Evolutionary conservation across 371 early-diverging fungal genomes (phyloP), one percentile per base, ranked within the genome.

Genomic region (Mortierella sp.): DNA sequence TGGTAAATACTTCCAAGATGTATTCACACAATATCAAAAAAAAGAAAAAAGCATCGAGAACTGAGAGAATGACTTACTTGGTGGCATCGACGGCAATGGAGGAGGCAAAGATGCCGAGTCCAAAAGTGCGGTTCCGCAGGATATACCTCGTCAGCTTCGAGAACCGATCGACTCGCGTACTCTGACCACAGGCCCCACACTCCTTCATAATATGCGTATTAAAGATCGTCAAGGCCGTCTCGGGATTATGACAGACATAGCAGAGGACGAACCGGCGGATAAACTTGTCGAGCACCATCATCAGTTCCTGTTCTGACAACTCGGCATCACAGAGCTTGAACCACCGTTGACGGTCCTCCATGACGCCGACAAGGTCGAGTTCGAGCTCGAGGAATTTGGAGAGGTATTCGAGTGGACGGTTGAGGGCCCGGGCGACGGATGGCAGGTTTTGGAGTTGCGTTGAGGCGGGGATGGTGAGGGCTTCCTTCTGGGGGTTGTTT

Each of bases 171-270:
- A 78, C 73, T 9, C 76, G 68, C 19, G 79, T 83, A 26, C 70
- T 72, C 58, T 75, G 74, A 22, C 83, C 83, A 79, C 83, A 83
- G 45, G 83, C 83, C 2, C 83, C 83, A 70, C 83, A 83, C 43
- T 83, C 83, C 43, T 78, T 78, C 70, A 75, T 76, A 58, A 83
- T 83, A 47, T 83, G 66, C n/a, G 73, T 78, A 39, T 78, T 72
- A 29, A 66, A 78, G 44, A 83, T 58, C 1, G 76, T 83, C 58
- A 83, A 40, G 3, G 79, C 83, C 0, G 83, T 83, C 64, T 83
- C 83, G n/a, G 83, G 83, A 37, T 83, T 83, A 41, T 78, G 68
- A 50, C 83, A 83, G 37, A 83, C 61, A 34, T 65, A 78, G 41
- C 83, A 83, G 24, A 83, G 48, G 22, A 83, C 76, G 61, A 83